Base-by-base conservation (phyloP, 2,329 filamentous ascomycete species). In the Neofusicoccum kwambonambiense region DNA sequence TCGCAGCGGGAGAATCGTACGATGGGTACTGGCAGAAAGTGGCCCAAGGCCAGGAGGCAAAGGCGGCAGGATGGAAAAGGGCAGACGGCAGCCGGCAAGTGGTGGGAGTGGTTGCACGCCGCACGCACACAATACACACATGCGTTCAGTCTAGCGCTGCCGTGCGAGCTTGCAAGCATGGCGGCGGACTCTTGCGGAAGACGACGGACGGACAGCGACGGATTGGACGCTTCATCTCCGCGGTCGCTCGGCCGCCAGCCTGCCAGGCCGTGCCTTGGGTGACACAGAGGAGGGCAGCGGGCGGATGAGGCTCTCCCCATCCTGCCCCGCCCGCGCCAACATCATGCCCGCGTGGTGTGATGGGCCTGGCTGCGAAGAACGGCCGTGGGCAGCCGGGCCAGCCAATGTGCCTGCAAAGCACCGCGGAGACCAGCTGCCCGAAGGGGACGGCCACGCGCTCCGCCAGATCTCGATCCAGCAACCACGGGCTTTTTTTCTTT, bases 261-360 rank as follows among this genome's bases (percentile, higher is more conserved):
- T 22, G 19, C 19, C 19, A 22, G 19, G 19, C 19, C 19, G 19
- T 22, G 19, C 19, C 19, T 22, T 19, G 4, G 54, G 54, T 58
- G 22, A 27, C 34, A 47, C 41, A 58, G 54, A 35, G 17, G 27
- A 17, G 27, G 19, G 52, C n/a, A 56, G 35, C 35, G 37, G 41
- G 8, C 31, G 31, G 42, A 60, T 47, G 56, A 60, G 56, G 42
- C 54, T 57, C 54, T 50, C 19, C 47, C 1, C 37, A 22, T 22
- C 12, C 39, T 17, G 12, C 19, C 15, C 50, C 34, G 50, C 52
- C 22, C 54, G 54, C 54, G 39, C 34, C 27, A 47, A n/a, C n/a
- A 19, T 47, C 22, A 58, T 47, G 41, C 56, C 31, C 42, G 56
- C 31, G 42, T 60, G 56, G 56, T 60, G 56, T 60, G 56, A 60